Evolutionary conservation across 306 rosid species (phyloP).

Genomic region (Ammopiptanthus mongolicus): DNA sequence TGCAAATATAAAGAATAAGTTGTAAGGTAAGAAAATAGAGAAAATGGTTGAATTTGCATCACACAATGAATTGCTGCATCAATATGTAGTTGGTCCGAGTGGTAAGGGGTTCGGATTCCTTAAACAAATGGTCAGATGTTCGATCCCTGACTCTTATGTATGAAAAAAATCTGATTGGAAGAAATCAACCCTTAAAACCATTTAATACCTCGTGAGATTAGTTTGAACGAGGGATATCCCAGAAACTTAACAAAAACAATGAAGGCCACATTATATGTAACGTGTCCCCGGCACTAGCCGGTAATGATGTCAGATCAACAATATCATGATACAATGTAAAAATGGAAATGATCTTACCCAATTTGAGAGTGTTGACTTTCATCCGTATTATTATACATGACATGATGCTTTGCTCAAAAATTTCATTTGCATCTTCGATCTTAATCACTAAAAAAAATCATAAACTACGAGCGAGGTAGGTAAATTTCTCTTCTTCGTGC

Average conservation of each 20-base stretch:
- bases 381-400: neutral
- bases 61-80: slow-evolving; percentile 1
- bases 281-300: neutral
- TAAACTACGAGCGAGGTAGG: neutral
- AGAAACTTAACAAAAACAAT: too few relatives aligned
- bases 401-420: neutral
- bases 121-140: too few relatives aligned
- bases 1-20: neutral
- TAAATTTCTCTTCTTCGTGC: neutral
- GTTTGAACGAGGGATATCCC: too few relatives aligned
- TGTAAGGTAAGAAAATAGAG: neutral
- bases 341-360: neutral
- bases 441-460: neutral
- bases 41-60: neutral
- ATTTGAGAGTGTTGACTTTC: slow-evolving; percentile 39
- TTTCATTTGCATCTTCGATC: neutral
- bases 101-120: too few relatives aligned
- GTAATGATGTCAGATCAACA: slow-evolving; percentile 4
- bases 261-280: too few relatives aligned
- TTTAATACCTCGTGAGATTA: too few relatives aligned
- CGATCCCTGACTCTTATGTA: too few relatives aligned
- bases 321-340: slow-evolving; percentile 10
- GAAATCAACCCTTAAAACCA: too few relatives aligned
- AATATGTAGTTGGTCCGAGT: too few relatives aligned
- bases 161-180: too few relatives aligned